Base-by-base conservation (phyloP, 2,329 filamentous ascomycete species). In the Fusarium sp. region DNA sequence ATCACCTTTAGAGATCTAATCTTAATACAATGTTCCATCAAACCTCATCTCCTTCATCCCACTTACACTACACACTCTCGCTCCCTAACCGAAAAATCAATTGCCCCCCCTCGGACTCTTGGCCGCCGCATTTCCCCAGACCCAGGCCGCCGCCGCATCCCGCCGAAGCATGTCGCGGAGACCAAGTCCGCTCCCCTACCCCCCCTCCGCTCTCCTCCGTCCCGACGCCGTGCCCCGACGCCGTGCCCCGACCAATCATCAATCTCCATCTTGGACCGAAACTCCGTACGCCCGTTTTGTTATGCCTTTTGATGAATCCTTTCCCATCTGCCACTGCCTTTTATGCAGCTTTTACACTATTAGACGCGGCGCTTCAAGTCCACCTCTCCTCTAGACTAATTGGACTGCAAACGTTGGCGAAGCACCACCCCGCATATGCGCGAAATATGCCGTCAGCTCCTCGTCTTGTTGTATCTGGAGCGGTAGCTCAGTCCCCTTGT, bases 371-470 rank as follows among this genome's bases (percentile, higher is more conserved):
- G 44, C 55, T 63, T 54, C 69, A 73, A 44, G 72, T 58, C 67
- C 27, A 58, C 33, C 38, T 44, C 76, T 76, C 33, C 38, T 38
- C 76, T 76, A 79, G 11, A 80, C 74, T 46, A 81, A 72, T 66
- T 81, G 79, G 13, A 84, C 80, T 46, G 75, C 77, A 69, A 85
- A 84, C 8, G 79, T 83, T 6, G 83, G 81, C 33, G 82, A 77
- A n/a, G n/a, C n/a, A 20, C 71, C 73, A 11, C 75, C 83, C 68
- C 86, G 81, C 25, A 90, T 82, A 75, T 92, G 90, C 50, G 85
- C 83, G 70, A 96, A 78, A 78, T 94, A 95, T 0, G 89, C 90
- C 64, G 85, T 85, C 67, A 96, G 77, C 79, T 95, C 91, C 67
- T 88, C 86, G 72, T 94, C 90, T 40, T 89, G 85, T 59, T 90